Evolutionary conservation across 2,329 filamentous ascomycete species (phyloP).

Genomic region (Pyrenochaeta sp.): DNA sequence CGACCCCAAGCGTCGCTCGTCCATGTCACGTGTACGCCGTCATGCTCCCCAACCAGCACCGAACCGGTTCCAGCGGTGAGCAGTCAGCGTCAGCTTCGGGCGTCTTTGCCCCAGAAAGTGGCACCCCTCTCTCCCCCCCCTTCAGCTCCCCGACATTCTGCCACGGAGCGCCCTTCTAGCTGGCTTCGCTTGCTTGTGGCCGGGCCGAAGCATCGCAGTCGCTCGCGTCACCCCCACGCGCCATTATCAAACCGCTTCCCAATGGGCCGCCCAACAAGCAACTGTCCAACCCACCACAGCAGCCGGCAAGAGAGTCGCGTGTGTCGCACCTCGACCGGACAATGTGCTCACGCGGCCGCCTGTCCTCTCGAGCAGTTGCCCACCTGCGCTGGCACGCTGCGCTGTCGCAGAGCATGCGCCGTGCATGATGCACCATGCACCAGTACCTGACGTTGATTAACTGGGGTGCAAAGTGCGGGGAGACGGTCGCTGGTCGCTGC

Average conservation of each 20-base stretch:
- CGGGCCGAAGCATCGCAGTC: conserved; percentile 18
- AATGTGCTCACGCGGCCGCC: background rate
- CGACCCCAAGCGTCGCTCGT: no score
- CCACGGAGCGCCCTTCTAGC: conserved; percentile 2
- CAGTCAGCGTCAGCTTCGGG: conserved; percentile 10
- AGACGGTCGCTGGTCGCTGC: conserved; percentile 5
- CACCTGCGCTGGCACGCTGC: conserved; percentile 27
- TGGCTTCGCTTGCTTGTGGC: conserved; percentile 10
- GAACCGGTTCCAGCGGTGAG: conserved; percentile 23
- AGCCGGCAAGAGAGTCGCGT: background rate
- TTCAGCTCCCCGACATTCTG: conserved; percentile 1
- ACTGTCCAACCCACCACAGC: background rate
- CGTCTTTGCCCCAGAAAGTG: background rate
- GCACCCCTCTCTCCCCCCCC: no score
- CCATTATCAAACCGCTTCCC: conserved; percentile 43
- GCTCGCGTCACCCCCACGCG: conserved; percentile 46
- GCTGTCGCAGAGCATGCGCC: conserved; percentile 24
- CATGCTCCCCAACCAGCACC: no score
- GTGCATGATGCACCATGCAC: conserved; percentile 29
- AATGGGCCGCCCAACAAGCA: background rate
- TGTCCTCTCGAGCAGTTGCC: background rate
- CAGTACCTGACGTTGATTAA: conserved; percentile 39
- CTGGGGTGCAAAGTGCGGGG: conserved; percentile 43
- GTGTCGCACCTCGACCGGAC: no score
- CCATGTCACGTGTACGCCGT: no score